phyloP scores from a whole-genome alignment of 176 grass and related monocot genomes.

The Chrysopogon serrulatus region DNA sequence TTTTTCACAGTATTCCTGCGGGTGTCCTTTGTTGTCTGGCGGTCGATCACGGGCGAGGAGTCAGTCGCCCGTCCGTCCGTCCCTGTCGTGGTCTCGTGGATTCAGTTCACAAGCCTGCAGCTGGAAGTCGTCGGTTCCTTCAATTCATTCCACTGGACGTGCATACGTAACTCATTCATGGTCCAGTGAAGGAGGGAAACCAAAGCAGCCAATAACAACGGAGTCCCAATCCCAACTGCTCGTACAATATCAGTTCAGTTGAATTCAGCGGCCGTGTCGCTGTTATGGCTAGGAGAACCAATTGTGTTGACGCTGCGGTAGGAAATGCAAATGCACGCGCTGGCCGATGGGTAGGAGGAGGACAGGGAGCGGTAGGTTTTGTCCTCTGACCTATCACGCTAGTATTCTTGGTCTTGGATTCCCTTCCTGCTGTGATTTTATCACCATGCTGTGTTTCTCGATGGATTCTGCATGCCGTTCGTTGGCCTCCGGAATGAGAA shows the following conservation, averaged over 20 bases:
- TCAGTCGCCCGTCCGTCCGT: background rate
- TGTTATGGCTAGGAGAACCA: background rate
- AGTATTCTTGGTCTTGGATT: too few species aligned
- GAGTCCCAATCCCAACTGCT: background rate
- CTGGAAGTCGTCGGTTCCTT: background rate
- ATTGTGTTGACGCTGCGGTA: background rate
- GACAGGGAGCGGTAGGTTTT: background rate
- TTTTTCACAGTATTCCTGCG: background rate
- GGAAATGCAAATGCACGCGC: background rate
- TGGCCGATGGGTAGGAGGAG: background rate
- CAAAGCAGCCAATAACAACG: background rate
- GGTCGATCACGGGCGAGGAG: background rate
- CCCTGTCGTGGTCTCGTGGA: too few species aligned
- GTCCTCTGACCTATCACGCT: too few species aligned
- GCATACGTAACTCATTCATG: too few species aligned
- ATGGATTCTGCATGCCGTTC: too few species aligned
- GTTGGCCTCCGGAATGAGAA: background rate
- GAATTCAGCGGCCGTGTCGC: background rate
- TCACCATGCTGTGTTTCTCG: too few species aligned
- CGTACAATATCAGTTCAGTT: background rate
- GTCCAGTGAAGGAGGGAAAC: background rate
- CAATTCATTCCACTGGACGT: too few species aligned
- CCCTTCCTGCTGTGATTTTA: too few species aligned
- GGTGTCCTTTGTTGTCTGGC: background rate
- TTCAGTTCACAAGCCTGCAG: background rate